Evolutionary conservation across 129 eudicot genomes (phyloP), one percentile per base, ranked within the genome.

Genomic region (Scalesia atractyloides): DNA sequence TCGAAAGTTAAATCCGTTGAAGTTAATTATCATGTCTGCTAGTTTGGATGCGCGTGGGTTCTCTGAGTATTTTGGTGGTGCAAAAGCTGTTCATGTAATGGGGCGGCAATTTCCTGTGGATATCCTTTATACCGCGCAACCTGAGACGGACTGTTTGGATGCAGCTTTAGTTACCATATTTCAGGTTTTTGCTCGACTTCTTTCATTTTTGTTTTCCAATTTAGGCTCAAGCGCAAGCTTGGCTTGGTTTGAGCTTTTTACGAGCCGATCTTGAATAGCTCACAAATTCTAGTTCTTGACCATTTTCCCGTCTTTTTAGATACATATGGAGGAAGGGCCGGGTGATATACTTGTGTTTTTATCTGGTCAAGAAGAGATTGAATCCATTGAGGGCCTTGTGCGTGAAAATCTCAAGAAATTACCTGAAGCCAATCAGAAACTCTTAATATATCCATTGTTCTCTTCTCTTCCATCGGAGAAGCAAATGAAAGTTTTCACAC

Each of bases 361-460:
- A 63, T 88, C 99, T 70, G 99, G 99, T 64, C 97, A 94, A 86
- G 97, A 94, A 78, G 99, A 94, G 80, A 94, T 94, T 69, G 99
- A 94, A 88, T 79, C 97, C 65, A 85, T 88, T 30, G 96, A 90
- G 74, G 82, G 89, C 60, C 96, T 94, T 82, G 82, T 90, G 56
- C 86, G 78, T 17, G 96, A 86, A 36, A 85, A 83, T 80, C 76
- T 90, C 66, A 88, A 78, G 64, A 87, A 88, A 47, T 78, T 94
- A 66, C 91, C 96, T 43, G 91, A 90, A 72, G 77, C 68, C 64
- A 81, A 71, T 52, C 93, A 82, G 72, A 90, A 90, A 56, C 88
- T 94, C 20, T 33, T 79, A 68, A 80, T 81, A 26, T 71, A 86
- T 70, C 91, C 97, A 9, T 84, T 94, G 59, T 88, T 86, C 70